phyloP scores from a whole-genome alignment of 176 grass and related monocot species.

The Rhynchospora tenuis region DNA sequence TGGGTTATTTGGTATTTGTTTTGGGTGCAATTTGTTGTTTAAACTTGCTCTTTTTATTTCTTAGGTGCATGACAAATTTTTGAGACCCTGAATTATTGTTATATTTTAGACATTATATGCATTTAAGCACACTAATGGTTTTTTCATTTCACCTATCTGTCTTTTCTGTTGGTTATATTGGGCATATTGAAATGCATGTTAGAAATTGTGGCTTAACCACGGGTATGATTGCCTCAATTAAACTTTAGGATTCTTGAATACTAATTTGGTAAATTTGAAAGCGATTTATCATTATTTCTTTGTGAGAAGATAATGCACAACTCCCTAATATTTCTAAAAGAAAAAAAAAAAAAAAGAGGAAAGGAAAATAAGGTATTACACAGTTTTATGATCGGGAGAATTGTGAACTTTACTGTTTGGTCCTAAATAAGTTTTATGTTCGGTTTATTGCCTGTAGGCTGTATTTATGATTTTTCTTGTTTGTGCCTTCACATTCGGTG shows the following conservation, averaged over 20 bases:
- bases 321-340: background rate
- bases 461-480: background rate
- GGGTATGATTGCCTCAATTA: background rate
- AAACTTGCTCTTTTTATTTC: too few species aligned
- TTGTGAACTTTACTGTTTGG: background rate
- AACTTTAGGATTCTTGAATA: background rate
- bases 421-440: background rate
- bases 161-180: background rate
- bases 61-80: background rate
- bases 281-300: background rate
- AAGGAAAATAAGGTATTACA: too few species aligned
- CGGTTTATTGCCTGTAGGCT: background rate
- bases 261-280: conserved; percentile 3
- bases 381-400: background rate
- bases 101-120: background rate
- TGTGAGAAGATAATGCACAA: background rate
- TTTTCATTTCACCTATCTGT: background rate
- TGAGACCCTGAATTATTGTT: background rate
- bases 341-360: background rate
- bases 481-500: background rate
- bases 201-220: background rate
- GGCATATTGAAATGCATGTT: conserved; percentile 7
- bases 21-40: background rate
- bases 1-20: background rate
- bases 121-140: background rate